These are phyloP conservation scores for Fusarium armeniacum DNA, from an alignment of 2,329 filamentous ascomycete species.

Conservation along the genomic window DNA sequence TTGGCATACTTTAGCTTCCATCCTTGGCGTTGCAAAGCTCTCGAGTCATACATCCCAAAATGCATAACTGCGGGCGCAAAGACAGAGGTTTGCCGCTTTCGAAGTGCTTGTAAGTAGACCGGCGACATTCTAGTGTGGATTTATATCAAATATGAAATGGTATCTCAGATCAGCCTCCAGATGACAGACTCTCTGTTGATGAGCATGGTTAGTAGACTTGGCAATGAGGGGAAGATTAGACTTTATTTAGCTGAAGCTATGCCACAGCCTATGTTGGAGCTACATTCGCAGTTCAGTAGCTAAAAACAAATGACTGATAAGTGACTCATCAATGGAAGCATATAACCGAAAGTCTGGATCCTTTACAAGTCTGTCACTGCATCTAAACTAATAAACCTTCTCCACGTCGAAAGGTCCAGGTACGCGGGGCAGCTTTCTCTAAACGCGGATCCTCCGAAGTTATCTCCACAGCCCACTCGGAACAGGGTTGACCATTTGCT, in stretches of 20 bases:
- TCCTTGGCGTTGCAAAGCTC: not conserved
- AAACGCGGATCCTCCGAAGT: constrained; percentile 42
- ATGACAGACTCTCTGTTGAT: too few relatives aligned
- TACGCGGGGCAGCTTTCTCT: constrained; percentile 38
- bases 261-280: not conserved
- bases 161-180: not conserved
- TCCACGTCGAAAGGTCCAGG: constrained; percentile 1
- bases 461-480: constrained; percentile 26
- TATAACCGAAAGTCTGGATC: not conserved
- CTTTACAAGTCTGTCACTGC: not conserved
- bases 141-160: not conserved
- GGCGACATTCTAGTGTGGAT: not conserved
- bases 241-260: not conserved
- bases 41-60: not conserved
- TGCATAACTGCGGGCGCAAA: not conserved
- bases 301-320: not conserved
- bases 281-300: not conserved
- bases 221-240: not conserved
- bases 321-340: not conserved
- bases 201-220: not conserved
- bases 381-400: not conserved
- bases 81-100: not conserved
- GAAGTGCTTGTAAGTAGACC: not conserved
- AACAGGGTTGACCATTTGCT: constrained; percentile 17
- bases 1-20: too few relatives aligned